Percentiles rank a stretch among this genome's conserved stretches.
Evolutionary conservation across 2,329 filamentous ascomycete genomes (phyloP).

Genomic region (Alternaria sp.): DNA sequence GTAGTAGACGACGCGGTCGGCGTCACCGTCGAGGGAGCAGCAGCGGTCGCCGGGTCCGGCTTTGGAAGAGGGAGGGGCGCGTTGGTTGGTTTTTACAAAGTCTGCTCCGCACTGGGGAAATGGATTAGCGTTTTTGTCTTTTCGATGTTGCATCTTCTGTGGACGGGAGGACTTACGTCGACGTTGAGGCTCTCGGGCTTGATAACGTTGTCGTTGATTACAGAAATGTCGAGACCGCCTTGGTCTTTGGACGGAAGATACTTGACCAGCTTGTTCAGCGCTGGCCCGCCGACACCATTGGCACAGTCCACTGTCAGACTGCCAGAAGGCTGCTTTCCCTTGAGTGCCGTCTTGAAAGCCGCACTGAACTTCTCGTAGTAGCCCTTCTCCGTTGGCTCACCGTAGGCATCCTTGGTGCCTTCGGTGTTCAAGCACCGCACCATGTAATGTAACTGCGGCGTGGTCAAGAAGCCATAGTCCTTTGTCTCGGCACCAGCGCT

Average conservation of each 20-base stretch:
- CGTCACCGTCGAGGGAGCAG: constrained; percentile 94
- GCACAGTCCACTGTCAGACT: constrained; percentile 89
- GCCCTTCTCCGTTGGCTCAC: constrained; percentile 85
- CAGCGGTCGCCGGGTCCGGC: constrained; percentile 78
- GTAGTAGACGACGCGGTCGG: constrained; percentile 95
- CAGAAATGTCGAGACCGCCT: constrained; percentile 76
- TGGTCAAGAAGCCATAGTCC: constrained; percentile 92
- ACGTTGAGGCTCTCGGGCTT: constrained; percentile 89
- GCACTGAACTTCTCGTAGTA: constrained; percentile 93
- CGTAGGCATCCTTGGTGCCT: constrained; percentile 86
- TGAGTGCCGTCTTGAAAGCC: constrained; percentile 86
- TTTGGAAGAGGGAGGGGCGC: constrained; percentile 84
- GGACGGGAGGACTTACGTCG: constrained; percentile 66
- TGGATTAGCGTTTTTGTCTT: no score
- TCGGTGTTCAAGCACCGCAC: constrained; percentile 94
- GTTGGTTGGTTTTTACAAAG: constrained; percentile 96
- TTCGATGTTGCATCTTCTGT: no score
- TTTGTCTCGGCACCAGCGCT: constrained; percentile 77
- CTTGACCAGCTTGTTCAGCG: constrained; percentile 86
- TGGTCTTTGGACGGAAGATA: constrained; percentile 73
- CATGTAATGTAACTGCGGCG: constrained; percentile 97
- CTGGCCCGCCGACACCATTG: constrained; percentile 94
- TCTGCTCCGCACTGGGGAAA: constrained; percentile 82
- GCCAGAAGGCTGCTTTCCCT: constrained; percentile 73
- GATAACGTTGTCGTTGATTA: constrained; percentile 93